Evolutionary conservation across 345 rosid species (phyloP), one percentile per base, ranked within the genome.

Genomic region (Alliaria petiolata): DNA sequence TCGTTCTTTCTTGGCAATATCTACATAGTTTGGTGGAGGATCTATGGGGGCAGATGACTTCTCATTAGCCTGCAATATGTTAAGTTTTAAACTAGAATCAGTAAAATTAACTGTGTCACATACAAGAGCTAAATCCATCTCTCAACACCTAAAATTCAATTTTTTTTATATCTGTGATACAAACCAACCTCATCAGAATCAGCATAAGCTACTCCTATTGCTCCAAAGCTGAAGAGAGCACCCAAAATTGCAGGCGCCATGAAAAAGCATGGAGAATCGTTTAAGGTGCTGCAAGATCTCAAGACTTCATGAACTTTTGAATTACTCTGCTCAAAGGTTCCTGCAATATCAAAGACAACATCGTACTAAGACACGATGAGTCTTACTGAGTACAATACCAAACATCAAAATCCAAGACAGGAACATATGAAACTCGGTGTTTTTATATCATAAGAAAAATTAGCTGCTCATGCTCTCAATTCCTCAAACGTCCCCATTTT

Each of bases 181-280:
- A 52, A 74, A n/a, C n/a, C n/a, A n/a, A 90, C 96, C 93, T 89
- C 83, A 62, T 81, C 83, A 76, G 77, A 71, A 65, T 93, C 92
- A 8, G 98, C 89, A 84, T 81, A 83, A 30, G 93, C 87, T 17
- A 82, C 68, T 63, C 84, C 79, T 13, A 88, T 17, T 31, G 69
- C 60, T 73, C 89, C 96, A 46, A 56, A 59, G 54, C 96, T 91
- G 17, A 89, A 46, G 26, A 87, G 71, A 79, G 86, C 72, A 67
- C 82, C 82, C 14, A 91, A 71, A 30, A 85, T 16, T 47, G 82
- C 83, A 45, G 93, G 89, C 38, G 70, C 74, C 31, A 59, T 54
- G 6, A 70, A 76, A 66, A 46, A 67, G 6, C 59, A 35, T 36
- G 47, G 69, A 46, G 70, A 31, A 15, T 38, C 80, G 61, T 59